Percentiles rank a stretch among this genome's conserved stretches.
Evolutionary conservation across 129 eudicot genomes (phyloP).

Genomic region (Escallonia rubra): DNA sequence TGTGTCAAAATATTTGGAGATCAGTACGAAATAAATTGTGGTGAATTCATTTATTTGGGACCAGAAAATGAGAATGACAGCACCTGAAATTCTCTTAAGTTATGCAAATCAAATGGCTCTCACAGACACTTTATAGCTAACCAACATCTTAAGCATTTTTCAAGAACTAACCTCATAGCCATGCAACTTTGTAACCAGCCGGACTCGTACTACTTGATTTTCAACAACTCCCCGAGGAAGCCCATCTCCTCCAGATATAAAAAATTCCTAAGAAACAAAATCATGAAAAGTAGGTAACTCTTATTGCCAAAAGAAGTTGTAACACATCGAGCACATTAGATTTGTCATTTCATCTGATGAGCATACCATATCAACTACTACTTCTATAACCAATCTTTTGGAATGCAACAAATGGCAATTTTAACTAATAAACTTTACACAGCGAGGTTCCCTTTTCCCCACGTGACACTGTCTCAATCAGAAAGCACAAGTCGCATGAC

Average conservation of each 20-base stretch:
- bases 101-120: not conserved
- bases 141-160: not conserved
- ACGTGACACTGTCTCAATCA: not conserved
- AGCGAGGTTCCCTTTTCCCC: not conserved
- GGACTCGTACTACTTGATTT: constrained; percentile 83
- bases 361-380: too few relatives aligned
- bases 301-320: not conserved
- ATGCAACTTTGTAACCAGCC: constrained; percentile 82
- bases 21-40: too few relatives aligned
- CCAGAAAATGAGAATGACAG: not conserved
- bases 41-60: too few relatives aligned
- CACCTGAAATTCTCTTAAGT: too few relatives aligned
- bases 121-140: not conserved
- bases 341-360: not conserved
- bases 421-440: not conserved
- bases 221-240: constrained; percentile 99
- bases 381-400: too few relatives aligned
- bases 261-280: constrained; percentile 56
- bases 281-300: not conserved
- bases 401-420: not conserved
- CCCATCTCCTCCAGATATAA: constrained; percentile 99
- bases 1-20: not conserved
- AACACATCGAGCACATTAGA: not conserved
- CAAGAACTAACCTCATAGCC: constrained; percentile 74
- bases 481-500: not conserved